These are phyloP conservation scores for Zygosaccharomyces siamensis DNA, from an alignment of 805 yeast species.

Conservation along the genomic window DNA sequence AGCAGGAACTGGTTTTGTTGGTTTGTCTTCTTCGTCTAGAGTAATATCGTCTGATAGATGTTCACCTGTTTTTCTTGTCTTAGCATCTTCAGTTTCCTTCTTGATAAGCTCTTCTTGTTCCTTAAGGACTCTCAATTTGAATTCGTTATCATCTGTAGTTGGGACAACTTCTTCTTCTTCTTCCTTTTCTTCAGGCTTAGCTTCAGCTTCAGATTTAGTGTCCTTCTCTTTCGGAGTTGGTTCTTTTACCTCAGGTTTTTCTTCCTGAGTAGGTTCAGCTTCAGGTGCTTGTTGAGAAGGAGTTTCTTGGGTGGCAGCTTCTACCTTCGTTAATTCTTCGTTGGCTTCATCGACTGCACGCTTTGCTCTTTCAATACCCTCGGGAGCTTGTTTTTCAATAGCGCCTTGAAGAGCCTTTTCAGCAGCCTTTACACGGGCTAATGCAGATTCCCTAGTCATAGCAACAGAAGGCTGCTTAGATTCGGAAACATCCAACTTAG, in stretches of 20 bases:
- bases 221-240: constrained; percentile 2
- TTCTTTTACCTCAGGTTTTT: constrained; percentile 2
- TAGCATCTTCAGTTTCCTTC: constrained; percentile 79
- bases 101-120: constrained; percentile 81
- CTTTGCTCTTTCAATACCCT: constrained; percentile 9
- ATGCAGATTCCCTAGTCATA: constrained; percentile 9
- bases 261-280: background rate
- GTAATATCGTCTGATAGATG: constrained; percentile 37
- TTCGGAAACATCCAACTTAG: constrained; percentile 78
- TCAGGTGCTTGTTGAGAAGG: background rate
- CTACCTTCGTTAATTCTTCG: constrained; percentile 2
- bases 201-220: constrained; percentile 1
- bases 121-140: constrained; percentile 65
- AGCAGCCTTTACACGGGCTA: constrained; percentile 8
- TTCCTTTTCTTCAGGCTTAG: constrained; percentile 5
- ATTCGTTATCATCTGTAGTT: constrained; percentile 43
- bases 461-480: constrained; percentile 16
- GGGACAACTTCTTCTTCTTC: constrained; percentile 13
- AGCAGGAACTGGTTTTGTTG: constrained; percentile 20
- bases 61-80: constrained; percentile 32
- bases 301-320: constrained; percentile 6
- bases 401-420: constrained; percentile 5
- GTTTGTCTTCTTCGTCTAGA: constrained; percentile 36
- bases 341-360: constrained; percentile 24
- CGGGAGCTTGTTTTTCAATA: constrained; percentile 8